Evolutionary conservation across 257 asterid species (phyloP), one percentile per base, ranked within the genome.

Genomic region (Gynochthodes officinalis): DNA sequence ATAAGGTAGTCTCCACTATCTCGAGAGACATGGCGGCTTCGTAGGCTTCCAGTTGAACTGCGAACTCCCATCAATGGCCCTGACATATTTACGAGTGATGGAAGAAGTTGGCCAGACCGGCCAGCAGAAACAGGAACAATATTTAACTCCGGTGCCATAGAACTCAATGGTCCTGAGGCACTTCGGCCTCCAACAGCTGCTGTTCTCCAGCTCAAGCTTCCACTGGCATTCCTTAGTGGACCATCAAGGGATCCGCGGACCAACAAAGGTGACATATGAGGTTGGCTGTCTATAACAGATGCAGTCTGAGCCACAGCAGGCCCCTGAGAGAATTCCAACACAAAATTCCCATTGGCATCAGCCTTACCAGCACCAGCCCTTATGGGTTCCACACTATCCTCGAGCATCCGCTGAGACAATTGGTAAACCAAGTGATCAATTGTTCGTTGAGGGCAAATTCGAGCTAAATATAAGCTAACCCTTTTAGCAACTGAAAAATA

Each of bases 401-500:
- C 99, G 19, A 95, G 98, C 99, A 95, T 95, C 69, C 97, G 90
- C 77, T 90, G 99, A 63, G 99, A 96, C 83, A 95, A 85, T 73
- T 95, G 99, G 85, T 95, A 95, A 79, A 95, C 99, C 88, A 95
- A 87, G 86, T 95, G 98, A 82, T 95, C 99, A 67, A 95, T 95
- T 12, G 99, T 95, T 16, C 98, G 93, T 48, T 92, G 98, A 61
- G 99, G 99, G 82, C 99, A 90, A 73, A 95, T 95, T 69, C 99
- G 92, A 75, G 99, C 99, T 76, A 95, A 79, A 84, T 95, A 95
- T 70, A 95, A 85, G 82, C 99, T 84, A 67, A 95, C 97, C 84
- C 99, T 84, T 74, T 95, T 95, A 54, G 99, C 99, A 76, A 95
- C 99, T 2, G 99, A 95, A 82, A 92, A 95, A 74, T 95, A 95